Base-by-base conservation (phyloP, 352 stramenopile species). In the Plasmopara halstedii region DNA sequence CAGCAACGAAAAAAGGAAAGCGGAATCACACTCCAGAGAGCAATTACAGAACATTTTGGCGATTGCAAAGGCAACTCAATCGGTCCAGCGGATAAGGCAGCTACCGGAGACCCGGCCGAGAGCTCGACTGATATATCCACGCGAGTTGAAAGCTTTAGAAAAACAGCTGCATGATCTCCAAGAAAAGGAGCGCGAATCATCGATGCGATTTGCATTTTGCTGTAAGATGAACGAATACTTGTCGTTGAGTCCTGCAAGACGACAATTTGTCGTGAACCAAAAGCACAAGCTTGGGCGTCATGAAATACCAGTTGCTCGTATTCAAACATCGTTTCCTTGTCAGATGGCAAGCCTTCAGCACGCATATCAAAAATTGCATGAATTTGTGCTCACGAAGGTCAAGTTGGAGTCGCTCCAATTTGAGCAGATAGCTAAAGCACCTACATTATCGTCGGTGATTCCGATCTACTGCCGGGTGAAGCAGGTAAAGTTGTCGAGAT, bases 211-310 rank as follows among this genome's bases (percentile, higher is more conserved):
- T 32, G 43, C 34, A 7, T 87, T 85, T 44, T 79, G 65, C 46
- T 69, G 66, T 23, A 70, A 64, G 39, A 69, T 83, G 56, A 72
- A n/a, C 6, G 66, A 83, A 53, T 59, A 71, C 21, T 33, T 85
- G 35, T 59, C 70, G 9, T 20, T 67, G 48, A 58, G 27, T 32
- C 5, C 31, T 4, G 36, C 48, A 23, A 54, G 58, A 31, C 56
- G 34, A 11, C 37, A 59, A 17, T 15, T 41, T 4, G 25, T 65
- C 14, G 1, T 45, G 19, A 41, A 55, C 15, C 29, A 49, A 29
- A 39, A 58, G 6, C 15, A 50, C 13, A 34, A 40, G 40, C n/a
- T 32, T 15, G 31, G 25, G 25, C 39, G 31, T 36, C 53, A 3
- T 27, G 42, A 51, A 9, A 8, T 19, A 21, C 17, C 47, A 0